Conservation (phyloP, 2,329 filamentous ascomycete genomes). For the Elsinoe ampelina region DNA sequence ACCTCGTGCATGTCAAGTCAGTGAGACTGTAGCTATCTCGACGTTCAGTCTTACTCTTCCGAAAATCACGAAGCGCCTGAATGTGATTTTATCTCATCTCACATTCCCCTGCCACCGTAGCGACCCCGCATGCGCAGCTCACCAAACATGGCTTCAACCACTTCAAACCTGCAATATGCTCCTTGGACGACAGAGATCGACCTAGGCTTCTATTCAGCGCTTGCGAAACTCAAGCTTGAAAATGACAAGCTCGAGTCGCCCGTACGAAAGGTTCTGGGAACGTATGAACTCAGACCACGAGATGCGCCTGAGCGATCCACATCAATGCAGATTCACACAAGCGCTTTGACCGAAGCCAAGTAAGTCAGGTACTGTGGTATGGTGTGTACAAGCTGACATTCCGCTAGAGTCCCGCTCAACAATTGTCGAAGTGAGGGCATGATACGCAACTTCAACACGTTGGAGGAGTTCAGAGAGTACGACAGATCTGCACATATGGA, state of each 20-base stretch:
- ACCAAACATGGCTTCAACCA: constrained; percentile 27
- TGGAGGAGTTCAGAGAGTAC: constrained; percentile 80
- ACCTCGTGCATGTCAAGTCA: background rate
- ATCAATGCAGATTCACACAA: constrained; percentile 83
- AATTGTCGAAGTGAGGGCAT: constrained; percentile 80
- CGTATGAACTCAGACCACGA: constrained; percentile 73
- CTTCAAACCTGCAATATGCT: constrained; percentile 56
- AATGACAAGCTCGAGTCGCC: constrained; percentile 96
- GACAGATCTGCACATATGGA: constrained; percentile 73
- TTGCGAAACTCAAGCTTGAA: constrained; percentile 91
- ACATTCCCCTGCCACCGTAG: background rate
- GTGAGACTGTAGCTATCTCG: background rate
- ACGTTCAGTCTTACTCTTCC: background rate
- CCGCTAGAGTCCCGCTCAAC: constrained; percentile 53
- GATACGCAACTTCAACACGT: constrained; percentile 92
- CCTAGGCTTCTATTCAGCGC: constrained; percentile 82
- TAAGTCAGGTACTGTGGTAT: constrained; percentile 39
- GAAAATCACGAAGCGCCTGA: background rate
- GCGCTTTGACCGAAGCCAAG: constrained; percentile 74
- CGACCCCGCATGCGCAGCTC: constrained; percentile 15
- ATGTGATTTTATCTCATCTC: background rate
- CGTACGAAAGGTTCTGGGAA: constrained; percentile 70
- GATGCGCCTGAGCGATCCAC: constrained; percentile 67
- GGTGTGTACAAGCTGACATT: background rate
- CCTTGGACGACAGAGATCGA: constrained; percentile 92